phyloP scores from a whole-genome alignment of 2,329 filamentous ascomycete species.

The Byssothecium circinans region DNA sequence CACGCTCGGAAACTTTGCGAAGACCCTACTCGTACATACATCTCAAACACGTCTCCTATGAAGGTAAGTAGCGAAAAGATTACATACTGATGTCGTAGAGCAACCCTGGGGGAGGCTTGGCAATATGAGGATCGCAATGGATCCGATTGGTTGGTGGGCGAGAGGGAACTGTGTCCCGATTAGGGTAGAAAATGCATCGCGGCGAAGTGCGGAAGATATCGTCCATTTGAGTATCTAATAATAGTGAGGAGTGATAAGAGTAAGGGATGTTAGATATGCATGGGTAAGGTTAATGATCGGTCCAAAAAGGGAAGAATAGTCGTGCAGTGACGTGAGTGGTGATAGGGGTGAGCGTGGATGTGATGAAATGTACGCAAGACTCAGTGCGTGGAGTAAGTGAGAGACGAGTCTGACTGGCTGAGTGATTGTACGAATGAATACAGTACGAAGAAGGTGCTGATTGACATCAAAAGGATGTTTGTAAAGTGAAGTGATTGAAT shows the following conservation, averaged over 20 bases:
- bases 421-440: background rate
- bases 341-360: background rate
- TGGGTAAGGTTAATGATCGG: background rate
- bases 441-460: background rate
- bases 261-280: background rate
- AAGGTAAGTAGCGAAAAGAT: too few species aligned
- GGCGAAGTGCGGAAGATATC: background rate
- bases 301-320: background rate
- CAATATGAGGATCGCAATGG: background rate
- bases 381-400: too few species aligned
- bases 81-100: too few species aligned
- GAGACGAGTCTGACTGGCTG: background rate
- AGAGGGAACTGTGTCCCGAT: conserved; percentile 4
- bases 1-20: too few species aligned
- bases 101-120: background rate
- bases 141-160: background rate
- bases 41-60: too few species aligned
- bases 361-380: background rate
- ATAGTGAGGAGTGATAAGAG: background rate
- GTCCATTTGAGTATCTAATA: background rate
- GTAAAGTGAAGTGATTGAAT: too few species aligned
- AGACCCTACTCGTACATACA: too few species aligned
- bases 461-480: too few species aligned
- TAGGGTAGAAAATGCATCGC: conserved; percentile 1
- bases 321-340: background rate